Evolutionary conservation across 305 asterid genomes (phyloP), one percentile per base, ranked within the genome.

Genomic region (Fraxinus sp.): DNA sequence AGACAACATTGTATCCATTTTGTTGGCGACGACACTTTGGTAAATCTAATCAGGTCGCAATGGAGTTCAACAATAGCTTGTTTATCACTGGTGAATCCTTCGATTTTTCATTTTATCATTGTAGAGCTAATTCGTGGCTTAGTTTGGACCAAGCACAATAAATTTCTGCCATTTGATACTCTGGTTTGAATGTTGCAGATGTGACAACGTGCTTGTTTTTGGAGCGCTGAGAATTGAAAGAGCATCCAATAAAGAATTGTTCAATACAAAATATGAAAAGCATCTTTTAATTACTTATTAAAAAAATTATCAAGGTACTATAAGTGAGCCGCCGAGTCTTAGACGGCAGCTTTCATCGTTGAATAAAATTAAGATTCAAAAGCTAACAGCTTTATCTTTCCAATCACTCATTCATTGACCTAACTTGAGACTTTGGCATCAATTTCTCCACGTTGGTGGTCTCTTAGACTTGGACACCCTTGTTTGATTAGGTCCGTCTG

Each of bases 1-100:
- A 14, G 84, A 84, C 74, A 79, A 78, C 83, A 73, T 75, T 83
- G 83, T 84, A 82, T 36, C 6, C 49, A 72, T 35, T 35, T 32
- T n/a, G 77, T 35, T 10, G 20, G 49, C 26, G 2, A 33, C 44
- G 46, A 71, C 26, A 33, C 76, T 72, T 33, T 16, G 76, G 46
- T n/a, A n/a, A 72, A 14, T 14, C 26, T 33, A 16, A 72, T 72
- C 28, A 35, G 46, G 10, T 33, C 46, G 44, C 44, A 13, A 71
- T 6, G 10, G 44, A 32, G 46, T 33, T 30, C 28, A 35, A 72
- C 22, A 72, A 72, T 72, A 18, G 77, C 77, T 72, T 32, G 46
- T 16, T 72, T n/a, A 32, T 71, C 26, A 71, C 24, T 4, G 41
- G 41, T 71, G 41, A 71, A 71, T 33, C 44, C 46, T 72, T 33